phyloP scores from a whole-genome alignment of 2,329 filamentous ascomycete species.

The Fusarium denticulatum region DNA sequence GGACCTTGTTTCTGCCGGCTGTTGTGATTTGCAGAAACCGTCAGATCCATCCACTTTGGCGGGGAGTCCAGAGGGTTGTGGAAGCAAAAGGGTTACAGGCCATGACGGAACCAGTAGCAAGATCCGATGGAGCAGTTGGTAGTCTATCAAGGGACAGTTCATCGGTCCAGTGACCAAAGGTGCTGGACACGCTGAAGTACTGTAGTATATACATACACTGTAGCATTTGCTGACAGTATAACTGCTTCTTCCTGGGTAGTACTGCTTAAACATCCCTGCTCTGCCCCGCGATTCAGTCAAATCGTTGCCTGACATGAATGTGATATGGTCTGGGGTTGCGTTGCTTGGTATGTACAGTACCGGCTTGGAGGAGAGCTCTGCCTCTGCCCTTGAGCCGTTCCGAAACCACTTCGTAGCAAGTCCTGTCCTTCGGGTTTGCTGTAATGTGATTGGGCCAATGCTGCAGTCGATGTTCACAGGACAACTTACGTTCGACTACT shows the following conservation, averaged over 20 bases:
- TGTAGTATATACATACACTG: neutral
- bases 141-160: neutral
- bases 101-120: conserved; percentile 19
- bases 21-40: conserved; percentile 39
- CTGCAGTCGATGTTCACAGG: conserved; percentile 1
- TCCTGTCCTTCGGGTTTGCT: neutral
- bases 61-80: conserved; percentile 22
- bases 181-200: neutral
- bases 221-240: neutral
- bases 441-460: neutral
- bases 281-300: conserved; percentile 20
- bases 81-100: conserved; percentile 25
- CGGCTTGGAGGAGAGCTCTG: conserved; percentile 22
- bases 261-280: conserved; percentile 13
- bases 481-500: conserved; percentile 37
- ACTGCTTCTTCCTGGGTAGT: neutral
- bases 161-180: neutral
- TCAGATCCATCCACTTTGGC: conserved; percentile 37
- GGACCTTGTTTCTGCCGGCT: conserved; percentile 29
- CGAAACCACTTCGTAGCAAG: neutral
- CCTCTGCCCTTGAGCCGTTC: conserved; percentile 21
- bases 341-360: conserved; percentile 14
- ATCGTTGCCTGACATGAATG: neutral
- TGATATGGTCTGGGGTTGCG: conserved; percentile 10
- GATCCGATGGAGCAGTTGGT: conserved; percentile 4